Conservation (phyloP, 75 land plant genomes). For the Pinus albicaulis region DNA sequence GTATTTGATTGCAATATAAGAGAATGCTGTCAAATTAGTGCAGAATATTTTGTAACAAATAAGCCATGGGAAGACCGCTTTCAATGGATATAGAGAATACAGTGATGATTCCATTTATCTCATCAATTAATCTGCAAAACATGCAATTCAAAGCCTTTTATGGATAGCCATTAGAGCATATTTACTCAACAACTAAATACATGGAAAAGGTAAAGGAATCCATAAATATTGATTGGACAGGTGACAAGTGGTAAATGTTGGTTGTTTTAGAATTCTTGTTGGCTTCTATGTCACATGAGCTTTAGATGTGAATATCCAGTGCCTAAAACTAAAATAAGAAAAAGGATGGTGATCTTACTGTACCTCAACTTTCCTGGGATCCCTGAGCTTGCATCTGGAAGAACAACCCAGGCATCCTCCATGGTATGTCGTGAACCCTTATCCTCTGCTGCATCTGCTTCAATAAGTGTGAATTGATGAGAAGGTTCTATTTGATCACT, state of each 20-base stretch:
- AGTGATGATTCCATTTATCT: not conserved
- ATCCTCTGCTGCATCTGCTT: constrained; percentile 79
- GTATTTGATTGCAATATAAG: not conserved
- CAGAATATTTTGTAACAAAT: not conserved
- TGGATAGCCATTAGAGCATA: not conserved
- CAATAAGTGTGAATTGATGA: constrained; percentile 24
- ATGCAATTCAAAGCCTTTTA: not conserved
- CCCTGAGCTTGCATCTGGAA: constrained; percentile 36
- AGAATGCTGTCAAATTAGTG: not conserved
- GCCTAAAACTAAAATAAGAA: not conserved
- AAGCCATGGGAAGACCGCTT: not conserved
- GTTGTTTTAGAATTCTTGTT: not conserved
- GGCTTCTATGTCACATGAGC: not conserved
- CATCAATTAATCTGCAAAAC: not conserved
- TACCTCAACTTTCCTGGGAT: constrained; percentile 57
- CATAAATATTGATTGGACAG: not conserved
- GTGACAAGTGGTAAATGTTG: not conserved
- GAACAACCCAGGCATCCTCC: constrained; percentile 82
- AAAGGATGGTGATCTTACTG: too few relatives aligned
- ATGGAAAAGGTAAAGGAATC: not conserved
- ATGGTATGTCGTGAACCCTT: constrained; percentile 72
- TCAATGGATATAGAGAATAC: not conserved
- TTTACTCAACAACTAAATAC: not conserved
- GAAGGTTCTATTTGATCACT: not conserved
- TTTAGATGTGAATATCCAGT: not conserved